phyloP scores from a whole-genome alignment of 2,329 filamentous ascomycete species.

The Venturia pyrina region DNA sequence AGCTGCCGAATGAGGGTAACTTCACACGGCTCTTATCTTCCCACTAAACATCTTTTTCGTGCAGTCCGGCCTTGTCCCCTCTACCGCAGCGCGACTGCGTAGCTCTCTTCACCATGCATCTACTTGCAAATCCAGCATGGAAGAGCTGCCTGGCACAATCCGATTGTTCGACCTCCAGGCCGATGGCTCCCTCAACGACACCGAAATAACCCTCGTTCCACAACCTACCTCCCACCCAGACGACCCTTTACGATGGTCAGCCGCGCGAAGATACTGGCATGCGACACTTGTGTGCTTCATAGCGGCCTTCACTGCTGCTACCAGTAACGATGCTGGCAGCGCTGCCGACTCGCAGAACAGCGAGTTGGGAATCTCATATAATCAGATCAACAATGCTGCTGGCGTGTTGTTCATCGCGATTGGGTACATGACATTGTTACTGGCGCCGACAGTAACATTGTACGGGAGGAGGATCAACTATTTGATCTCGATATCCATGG shows the following conservation, averaged over 20 bases:
- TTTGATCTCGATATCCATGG: constrained; percentile 40
- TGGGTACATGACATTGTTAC: constrained; percentile 45
- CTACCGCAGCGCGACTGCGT: neutral
- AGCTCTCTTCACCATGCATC: neutral
- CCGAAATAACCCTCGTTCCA: constrained; percentile 4
- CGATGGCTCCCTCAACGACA: neutral
- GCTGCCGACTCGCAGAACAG: constrained; percentile 41
- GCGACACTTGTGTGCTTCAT: constrained; percentile 43
- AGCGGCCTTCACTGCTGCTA: constrained; percentile 46
- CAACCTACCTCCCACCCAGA: constrained; percentile 1
- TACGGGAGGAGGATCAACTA: constrained; percentile 48
- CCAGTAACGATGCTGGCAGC: constrained; percentile 45
- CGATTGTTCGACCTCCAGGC: neutral
- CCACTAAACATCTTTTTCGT: neutral
- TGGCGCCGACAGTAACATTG: constrained; percentile 43
- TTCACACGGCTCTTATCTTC: neutral
- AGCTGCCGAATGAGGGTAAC: neutral
- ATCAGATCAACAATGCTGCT: constrained; percentile 46
- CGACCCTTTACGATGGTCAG: constrained; percentile 6
- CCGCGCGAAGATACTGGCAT: constrained; percentile 26
- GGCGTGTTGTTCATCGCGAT: constrained; percentile 47
- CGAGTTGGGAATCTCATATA: constrained; percentile 42
- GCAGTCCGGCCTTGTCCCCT: neutral
- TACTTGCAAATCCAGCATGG: neutral
- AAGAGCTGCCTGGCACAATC: constrained; percentile 4